Conservation (phyloP, 2,329 filamentous ascomycete species). For the Salinomyces thailandicus region DNA sequence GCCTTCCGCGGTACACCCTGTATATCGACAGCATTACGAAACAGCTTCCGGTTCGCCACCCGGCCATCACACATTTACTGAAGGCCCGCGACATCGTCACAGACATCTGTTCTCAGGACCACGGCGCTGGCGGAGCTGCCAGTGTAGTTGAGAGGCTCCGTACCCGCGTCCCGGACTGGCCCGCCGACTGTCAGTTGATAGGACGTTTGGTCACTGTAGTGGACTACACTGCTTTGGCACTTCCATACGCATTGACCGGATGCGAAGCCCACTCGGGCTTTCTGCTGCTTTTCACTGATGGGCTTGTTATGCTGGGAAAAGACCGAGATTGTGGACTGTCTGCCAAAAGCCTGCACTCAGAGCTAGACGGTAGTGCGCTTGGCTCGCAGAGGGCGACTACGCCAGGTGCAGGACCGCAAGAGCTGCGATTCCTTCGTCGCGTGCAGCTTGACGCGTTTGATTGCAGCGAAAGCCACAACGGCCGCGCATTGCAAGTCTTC, state of each 20-base stretch:
- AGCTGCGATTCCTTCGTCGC: conserved; percentile 54
- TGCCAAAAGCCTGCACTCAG: conserved; percentile 68
- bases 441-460: conserved; percentile 20
- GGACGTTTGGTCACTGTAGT: conserved; percentile 72
- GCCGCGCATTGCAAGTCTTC: conserved; percentile 18
- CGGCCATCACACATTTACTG: conserved; percentile 70
- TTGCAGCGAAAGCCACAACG: conserved; percentile 18
- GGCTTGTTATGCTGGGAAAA: conserved; percentile 66
- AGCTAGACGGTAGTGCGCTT: conserved; percentile 65
- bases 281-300: conserved; percentile 76
- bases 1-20: conserved; percentile 85
- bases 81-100: conserved; percentile 88
- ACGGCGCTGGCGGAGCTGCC: conserved; percentile 57
- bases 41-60: conserved; percentile 74
- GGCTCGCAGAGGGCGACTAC: conserved; percentile 41
- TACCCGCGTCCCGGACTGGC: conserved; percentile 21
- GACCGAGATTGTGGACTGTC: conserved; percentile 35
- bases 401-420: conserved; percentile 42
- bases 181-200: conserved; percentile 43
- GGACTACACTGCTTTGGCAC: conserved; percentile 65
- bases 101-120: conserved; percentile 90
- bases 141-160: conserved; percentile 60
- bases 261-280: conserved; percentile 43
- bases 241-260: conserved; percentile 51
- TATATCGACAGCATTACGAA: conserved; percentile 92